Percentiles rank a stretch among this genome's conserved stretches.
Conservation (phyloP, 2,329 filamentous ascomycete genomes). For the Aspergillus alliaceus region DNA sequence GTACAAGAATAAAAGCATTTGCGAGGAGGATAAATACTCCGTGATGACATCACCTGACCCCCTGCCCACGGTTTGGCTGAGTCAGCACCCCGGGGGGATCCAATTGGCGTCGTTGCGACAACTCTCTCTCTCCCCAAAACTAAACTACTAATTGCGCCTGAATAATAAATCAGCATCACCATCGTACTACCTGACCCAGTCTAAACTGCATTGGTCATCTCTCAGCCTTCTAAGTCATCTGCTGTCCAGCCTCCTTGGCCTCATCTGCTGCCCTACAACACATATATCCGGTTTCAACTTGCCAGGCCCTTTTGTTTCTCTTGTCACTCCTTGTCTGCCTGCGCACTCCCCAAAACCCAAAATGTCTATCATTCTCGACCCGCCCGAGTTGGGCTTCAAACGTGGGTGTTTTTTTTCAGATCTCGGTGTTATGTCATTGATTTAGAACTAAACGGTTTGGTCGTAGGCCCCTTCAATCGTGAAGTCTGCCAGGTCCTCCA, state of each 20-base stretch:
- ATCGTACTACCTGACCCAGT: not conserved
- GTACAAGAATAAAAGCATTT: too few relatives aligned
- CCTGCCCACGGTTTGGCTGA: conserved; percentile 16
- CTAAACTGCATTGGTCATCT: not conserved
- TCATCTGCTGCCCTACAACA: not conserved
- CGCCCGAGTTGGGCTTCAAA: conserved; percentile 86
- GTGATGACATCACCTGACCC: conserved; percentile 36
- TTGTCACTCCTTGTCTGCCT: not conserved
- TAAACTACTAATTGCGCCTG: not conserved
- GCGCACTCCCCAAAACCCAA: conserved; percentile 50
- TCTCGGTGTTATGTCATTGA: not conserved
- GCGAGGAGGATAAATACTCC: conserved; percentile 6
- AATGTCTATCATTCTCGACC: conserved; percentile 96
- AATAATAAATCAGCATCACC: conserved; percentile 5
- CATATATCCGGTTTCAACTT: not conserved
- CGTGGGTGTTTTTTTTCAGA: conserved; percentile 53
- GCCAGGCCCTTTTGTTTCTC: conserved; percentile 2
- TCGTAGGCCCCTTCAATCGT: conserved; percentile 62
- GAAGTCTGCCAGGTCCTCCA: conserved; percentile 64
- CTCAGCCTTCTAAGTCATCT: not conserved
- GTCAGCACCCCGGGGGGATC: conserved; percentile 12
- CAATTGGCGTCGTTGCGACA: not conserved
- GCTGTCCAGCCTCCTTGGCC: not conserved
- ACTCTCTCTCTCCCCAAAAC: too few relatives aligned
- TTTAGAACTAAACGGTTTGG: conserved; percentile 18